Base-by-base conservation (phyloP, 2,329 filamentous ascomycete species). In the Sarocladium brachiariae region DNA sequence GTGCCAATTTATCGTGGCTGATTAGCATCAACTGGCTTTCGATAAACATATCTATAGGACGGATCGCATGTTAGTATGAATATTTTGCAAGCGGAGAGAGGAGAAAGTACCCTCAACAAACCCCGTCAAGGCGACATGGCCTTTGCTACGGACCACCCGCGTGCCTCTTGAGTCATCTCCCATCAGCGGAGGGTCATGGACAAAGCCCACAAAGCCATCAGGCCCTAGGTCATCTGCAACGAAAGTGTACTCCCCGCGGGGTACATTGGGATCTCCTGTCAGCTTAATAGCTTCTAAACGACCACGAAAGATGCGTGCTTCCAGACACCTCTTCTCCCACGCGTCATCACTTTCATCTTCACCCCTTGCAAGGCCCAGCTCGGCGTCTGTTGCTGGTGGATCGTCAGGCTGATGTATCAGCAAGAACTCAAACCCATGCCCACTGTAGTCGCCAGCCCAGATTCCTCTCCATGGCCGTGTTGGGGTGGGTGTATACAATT, bases 191-290 rank as follows among this genome's bases (percentile, higher is more conserved):
- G 77, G 69, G 52, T 90, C 85, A 1, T 78, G 71, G 1, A 84
- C 81, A 1, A 81, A 70, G 0, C 83, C 73, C 1, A 92, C 67
- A 19, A 85, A 74, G 0, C 88, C 89, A 0, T 62, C 68, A 0
- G 77, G 73, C 0, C 87, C 84, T 31, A 97, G 80, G 58, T 96
- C 89, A 4, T 89, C 80, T 0, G 83, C 86, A 3, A 88, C 76
- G 63, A 95, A 96, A 0, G 87, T 89, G 57, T 84, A 81, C 65
- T 96, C 86, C 8, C 91, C 92, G 8, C 91, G 78, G 0, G 92
- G 92, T 13, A 97, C 83, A 57, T 96, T 95, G 0, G 86, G 82
- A 61, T 99, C 92, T 1, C 92, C 92, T 0, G 92, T 97, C 30
- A 99, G 71, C 64, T 97, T 97, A 61, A 96, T 83, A 0, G 87